Percentiles rank a stretch among this genome's conserved stretches.
Conservation (phyloP, 306 rosid species). For the Vachellia collinsii region DNA sequence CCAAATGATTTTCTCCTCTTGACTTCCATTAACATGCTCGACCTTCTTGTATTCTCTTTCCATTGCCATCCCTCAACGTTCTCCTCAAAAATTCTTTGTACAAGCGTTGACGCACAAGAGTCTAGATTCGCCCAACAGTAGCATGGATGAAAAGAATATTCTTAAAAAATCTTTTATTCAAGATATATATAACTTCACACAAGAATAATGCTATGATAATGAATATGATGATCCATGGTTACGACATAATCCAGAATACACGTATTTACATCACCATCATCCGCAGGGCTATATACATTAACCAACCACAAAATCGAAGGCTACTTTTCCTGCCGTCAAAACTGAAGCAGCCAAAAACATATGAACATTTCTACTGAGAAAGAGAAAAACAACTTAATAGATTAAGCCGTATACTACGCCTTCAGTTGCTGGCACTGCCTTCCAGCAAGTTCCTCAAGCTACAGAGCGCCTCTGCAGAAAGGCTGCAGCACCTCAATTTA, state of each 20-base stretch:
- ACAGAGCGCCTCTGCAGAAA: constrained; percentile 91
- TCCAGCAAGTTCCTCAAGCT: constrained; percentile 85
- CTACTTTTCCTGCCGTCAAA: constrained; percentile 54
- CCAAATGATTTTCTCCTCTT: neutral
- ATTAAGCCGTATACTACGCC: constrained; percentile 30
- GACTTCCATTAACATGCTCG: neutral
- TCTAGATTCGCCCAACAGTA: neutral
- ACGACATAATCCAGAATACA: constrained; percentile 37
- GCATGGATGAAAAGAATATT: constrained; percentile 8
- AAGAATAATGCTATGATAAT: constrained; percentile 30
- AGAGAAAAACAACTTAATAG: constrained; percentile 39
- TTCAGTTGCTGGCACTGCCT: constrained; percentile 58
- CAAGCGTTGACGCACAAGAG: neutral
- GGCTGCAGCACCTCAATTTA: constrained; percentile 75
- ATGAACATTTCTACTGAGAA: constrained; percentile 8
- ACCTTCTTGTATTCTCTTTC: neutral
- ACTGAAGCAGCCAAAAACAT: constrained; percentile 68
- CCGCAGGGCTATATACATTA: constrained; percentile 55
- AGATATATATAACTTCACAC: constrained; percentile 10
- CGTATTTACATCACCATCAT: constrained; percentile 49
- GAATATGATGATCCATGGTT: constrained; percentile 31
- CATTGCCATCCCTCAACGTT: neutral
- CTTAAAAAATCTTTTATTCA: constrained; percentile 31
- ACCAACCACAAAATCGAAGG: constrained; percentile 57
- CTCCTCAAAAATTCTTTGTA: neutral